A percentile compares a stretch with the other conserved stretches of the same genome.
These are phyloP conservation scores for Ophiostoma sp. DNA, from an alignment of 2,329 filamentous ascomycete genomes.

Conservation along the genomic window DNA sequence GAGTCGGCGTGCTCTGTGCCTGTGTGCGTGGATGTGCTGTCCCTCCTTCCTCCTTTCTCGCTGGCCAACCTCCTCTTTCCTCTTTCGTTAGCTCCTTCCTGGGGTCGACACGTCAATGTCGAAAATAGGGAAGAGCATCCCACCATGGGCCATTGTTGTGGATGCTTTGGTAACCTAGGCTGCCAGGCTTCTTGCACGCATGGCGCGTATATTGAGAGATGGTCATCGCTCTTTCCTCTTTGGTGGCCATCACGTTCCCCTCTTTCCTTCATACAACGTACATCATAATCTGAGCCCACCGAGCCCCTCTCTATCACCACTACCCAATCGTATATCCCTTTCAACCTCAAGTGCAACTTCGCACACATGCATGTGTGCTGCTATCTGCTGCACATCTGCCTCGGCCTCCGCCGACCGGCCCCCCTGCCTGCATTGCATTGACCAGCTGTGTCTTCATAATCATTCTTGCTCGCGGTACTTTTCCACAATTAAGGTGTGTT, in stretches of 20 bases:
- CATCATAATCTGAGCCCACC: neutral
- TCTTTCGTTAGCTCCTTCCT: conserved; percentile 17
- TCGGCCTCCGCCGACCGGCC: neutral
- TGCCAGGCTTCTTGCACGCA: conserved; percentile 3
- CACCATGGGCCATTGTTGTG: conserved; percentile 12
- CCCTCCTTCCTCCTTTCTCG: conserved; percentile 6
- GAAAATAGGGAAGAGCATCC: conserved; percentile 21
- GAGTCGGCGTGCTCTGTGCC: neutral
- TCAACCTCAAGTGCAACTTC: neutral
- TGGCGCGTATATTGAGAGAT: conserved; percentile 5
- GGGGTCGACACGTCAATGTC: neutral
- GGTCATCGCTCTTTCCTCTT: neutral
- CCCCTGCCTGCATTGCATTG: neutral
- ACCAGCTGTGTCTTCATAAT: neutral
- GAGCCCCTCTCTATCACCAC: neutral
- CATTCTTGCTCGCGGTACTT: neutral
- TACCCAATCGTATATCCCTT: neutral
- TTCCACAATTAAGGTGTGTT: neutral
- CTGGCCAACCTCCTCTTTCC: conserved; percentile 20
- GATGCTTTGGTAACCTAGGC: neutral
- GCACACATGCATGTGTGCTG: neutral
- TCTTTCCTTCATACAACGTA: too few relatives aligned
- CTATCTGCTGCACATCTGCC: neutral
- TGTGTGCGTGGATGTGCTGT: conserved; percentile 5
- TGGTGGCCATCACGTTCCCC: conserved; percentile 4